Conservation (phyloP, 306 rosid genomes). For the Bauhinia variegata region DNA sequence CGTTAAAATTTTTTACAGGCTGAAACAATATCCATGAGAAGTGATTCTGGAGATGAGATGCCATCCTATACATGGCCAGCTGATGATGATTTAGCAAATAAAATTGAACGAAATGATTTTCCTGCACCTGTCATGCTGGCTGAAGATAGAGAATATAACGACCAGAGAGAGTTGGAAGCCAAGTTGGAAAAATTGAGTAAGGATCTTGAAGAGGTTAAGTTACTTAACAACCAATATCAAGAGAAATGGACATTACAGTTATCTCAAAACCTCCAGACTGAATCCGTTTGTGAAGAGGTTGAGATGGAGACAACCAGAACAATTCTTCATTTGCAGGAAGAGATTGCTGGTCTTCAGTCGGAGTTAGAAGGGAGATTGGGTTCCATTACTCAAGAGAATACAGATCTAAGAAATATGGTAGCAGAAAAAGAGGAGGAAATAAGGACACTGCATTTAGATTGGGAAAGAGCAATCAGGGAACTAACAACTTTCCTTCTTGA, state of each 20-base stretch:
- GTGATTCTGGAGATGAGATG: conserved; percentile 61
- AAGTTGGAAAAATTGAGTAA: conserved; percentile 66
- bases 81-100: conserved; percentile 42
- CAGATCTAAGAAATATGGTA: conserved; percentile 52
- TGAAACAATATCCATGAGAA: conserved; percentile 53
- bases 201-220: conserved; percentile 76
- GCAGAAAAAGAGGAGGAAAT: conserved; percentile 75
- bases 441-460: conserved; percentile 54
- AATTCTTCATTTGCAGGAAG: conserved; percentile 89
- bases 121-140: conserved; percentile 26
- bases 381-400: conserved; percentile 66
- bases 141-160: conserved; percentile 41
- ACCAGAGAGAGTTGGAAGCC: conserved; percentile 49
- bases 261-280: conserved; percentile 62
- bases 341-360: conserved; percentile 70
- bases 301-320: conserved; percentile 91
- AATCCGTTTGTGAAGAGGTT: conserved; percentile 78
- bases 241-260: conserved; percentile 61
- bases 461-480: conserved; percentile 87
- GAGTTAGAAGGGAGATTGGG: conserved; percentile 67
- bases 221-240: conserved; percentile 60
- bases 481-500: conserved; percentile 83
- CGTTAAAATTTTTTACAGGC: conserved; percentile 50
- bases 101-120: conserved; percentile 36
- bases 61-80: conserved; percentile 46